Base-by-base conservation (phyloP, 2,329 filamentous ascomycete species). In the Talaromyces funiculosus region DNA sequence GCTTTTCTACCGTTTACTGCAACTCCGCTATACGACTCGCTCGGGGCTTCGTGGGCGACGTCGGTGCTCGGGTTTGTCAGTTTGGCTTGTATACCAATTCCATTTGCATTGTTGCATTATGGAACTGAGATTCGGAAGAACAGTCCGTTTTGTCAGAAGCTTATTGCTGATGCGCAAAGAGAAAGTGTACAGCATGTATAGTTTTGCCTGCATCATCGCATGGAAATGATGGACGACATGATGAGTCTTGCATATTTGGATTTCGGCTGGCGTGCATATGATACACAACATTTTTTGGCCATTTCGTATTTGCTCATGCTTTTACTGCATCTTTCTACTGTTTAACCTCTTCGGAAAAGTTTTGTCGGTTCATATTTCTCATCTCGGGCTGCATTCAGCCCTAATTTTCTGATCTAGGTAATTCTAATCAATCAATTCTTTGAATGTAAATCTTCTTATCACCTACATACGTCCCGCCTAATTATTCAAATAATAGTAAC, bases 1-100 rank as follows among this genome's bases (percentile, higher is more conserved):
- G 80, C 80, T 0, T 74, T 86, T 0, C 75, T 88, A 47, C 86
- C 86, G 1, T 76, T 88, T 12, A 77, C 77, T 8, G 73, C 74
- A 6, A 66, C 68, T 12, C 69, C 70, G 3, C 72, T 78, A 62
- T 78, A 78, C 63, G 49, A 61, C 0, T 66, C 63, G 9, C 62
- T 78, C 12, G 74, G 76, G 0, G 70, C 77, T 4, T 63, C 70
- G 1, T 78, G 75, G 76, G 76, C 71, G 4, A 77, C 74, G 35
- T 75, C 71, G 10, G 58, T 78, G 7, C 64, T 78, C 12, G 77
- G 70, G 1, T 77, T 78, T 60, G 59, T 74, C 16, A 73, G 72
- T 61, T 14, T 78, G 35, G 71, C 65, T 1, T 74, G 76, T 58
- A 68, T 71, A 20, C 67, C 72, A 0, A 77, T 78, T 61, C 77